Evolutionary conservation across 1,139 yeast genomes (phyloP).

Genomic region (Hemisphaericaspora lyxosophila): DNA sequence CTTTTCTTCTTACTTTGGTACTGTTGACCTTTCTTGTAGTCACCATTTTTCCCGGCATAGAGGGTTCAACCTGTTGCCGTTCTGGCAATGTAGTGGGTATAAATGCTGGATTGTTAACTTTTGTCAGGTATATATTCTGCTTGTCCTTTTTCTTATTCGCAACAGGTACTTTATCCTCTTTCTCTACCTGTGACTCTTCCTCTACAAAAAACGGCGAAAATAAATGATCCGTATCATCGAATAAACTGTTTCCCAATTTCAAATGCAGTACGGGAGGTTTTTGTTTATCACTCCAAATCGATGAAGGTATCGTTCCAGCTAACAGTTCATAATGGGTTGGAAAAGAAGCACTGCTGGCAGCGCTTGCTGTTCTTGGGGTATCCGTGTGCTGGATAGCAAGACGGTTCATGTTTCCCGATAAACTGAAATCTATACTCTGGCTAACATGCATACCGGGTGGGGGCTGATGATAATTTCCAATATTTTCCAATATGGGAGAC

Average conservation of each 20-base stretch:
- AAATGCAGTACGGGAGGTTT: neutral
- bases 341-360: neutral
- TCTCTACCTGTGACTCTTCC: slow-evolving; percentile 2
- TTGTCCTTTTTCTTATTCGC: neutral
- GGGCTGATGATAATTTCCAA: neutral
- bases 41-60: neutral
- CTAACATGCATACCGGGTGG: neutral
- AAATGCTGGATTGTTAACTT: slow-evolving; percentile 26
- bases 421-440: neutral
- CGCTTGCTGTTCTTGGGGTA: neutral
- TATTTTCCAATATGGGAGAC: neutral
- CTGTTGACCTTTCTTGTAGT: neutral
- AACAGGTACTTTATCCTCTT: neutral
- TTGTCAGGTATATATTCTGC: slow-evolving; percentile 22
- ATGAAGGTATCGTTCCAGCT: neutral
- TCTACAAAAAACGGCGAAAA: slow-evolving; percentile 4
- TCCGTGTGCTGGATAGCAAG: neutral
- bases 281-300: neutral
- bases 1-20: neutral
- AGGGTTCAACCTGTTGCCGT: neutral
- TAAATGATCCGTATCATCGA: slow-evolving; percentile 4
- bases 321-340: neutral
- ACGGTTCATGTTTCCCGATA: neutral
- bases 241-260: slow-evolving; percentile 3
- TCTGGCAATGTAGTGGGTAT: slow-evolving; percentile 17